Conservation (phyloP, 805 yeast species). For the Babjeviella inositovora region DNA sequence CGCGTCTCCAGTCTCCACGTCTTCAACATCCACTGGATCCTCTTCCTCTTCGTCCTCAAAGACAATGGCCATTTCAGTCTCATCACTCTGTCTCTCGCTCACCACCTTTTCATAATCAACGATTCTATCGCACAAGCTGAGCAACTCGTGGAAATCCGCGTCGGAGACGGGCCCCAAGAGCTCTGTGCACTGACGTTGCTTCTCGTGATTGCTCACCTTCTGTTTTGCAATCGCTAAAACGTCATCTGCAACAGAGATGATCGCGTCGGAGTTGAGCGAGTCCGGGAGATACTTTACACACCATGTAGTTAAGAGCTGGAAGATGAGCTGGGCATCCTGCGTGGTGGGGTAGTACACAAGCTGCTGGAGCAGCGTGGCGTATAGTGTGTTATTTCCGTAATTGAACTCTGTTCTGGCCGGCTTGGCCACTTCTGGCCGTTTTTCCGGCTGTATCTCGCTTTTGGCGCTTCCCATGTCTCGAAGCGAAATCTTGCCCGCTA, state of each 20-base stretch:
- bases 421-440: slow-evolving; percentile 5
- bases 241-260: slow-evolving; percentile 59
- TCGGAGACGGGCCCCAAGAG: slow-evolving; percentile 27
- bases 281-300: slow-evolving; percentile 35
- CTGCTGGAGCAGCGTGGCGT: slow-evolving; percentile 4
- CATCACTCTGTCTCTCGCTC: slow-evolving; percentile 3
- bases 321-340: slow-evolving; percentile 28
- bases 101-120: slow-evolving; percentile 26
- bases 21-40: slow-evolving; percentile 9
- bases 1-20: slow-evolving; percentile 1
- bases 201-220: slow-evolving; percentile 18
- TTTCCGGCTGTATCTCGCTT: slow-evolving; percentile 10
- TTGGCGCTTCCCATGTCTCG: slow-evolving; percentile 61
- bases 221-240: slow-evolving; percentile 38
- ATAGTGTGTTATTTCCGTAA: slow-evolving; percentile 5
- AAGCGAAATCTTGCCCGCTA: slow-evolving; percentile 51
- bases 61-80: slow-evolving; percentile 1
- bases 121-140: slow-evolving; percentile 24
- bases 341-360: slow-evolving; percentile 42
- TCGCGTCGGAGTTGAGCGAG: slow-evolving; percentile 64
- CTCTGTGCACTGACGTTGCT: slow-evolving; percentile 32
- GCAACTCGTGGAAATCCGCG: slow-evolving; percentile 26
- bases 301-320: slow-evolving; percentile 45
- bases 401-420: slow-evolving; percentile 5
- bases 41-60: slow-evolving; percentile 5